Evolutionary conservation across 2,329 filamentous ascomycete genomes (phyloP), one percentile per base, ranked within the genome.

Genomic region (Verticillium dahliae): DNA sequence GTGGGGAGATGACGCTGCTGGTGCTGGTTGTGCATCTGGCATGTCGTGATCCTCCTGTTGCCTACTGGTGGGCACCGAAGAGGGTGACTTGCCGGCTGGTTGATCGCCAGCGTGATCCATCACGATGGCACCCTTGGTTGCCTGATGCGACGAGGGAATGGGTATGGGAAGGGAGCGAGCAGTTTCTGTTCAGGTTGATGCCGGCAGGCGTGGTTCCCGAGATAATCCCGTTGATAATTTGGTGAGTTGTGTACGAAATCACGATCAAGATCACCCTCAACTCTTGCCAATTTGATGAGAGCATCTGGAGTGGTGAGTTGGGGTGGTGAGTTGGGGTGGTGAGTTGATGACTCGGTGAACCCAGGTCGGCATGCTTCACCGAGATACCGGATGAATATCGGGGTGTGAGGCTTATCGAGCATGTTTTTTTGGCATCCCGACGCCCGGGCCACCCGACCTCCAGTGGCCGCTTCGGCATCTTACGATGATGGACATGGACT

Each of bases 11-110:
- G 54, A 9, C 5, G 2, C 7, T 6, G 11, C 6, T 15, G n/a
- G 31, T 6, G 11, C 6, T 15, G n/a, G 31, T 4, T 33, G 58
- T n/a, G 58, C 60, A 14, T 66, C 64, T 50, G 34, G 22, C 61
- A 65, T 62, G 11, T 62, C 59, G 4, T 37, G 60, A 35, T 66
- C 64, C 7, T 58, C 60, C 5, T 62, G 52, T 27, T 58, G 57
- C 13, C 22, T n/a, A 11, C 7, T 11, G 18, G 7, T 9, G 45
- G n/a, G 45, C n/a, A n/a, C 35, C 35, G 35, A 10, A 7, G 18
- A 50, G 45, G 39, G 18, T 18, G 18, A 50, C 45, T 15, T n/a
- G 45, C 45, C 45, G 39, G 14, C n/a, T 18, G 9, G 45, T 2
- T 50, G n/a, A 50, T 27, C 45, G 18, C 18, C 45, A 18, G 18